Base-by-base conservation (phyloP, 129 eudicot genomes). In the Flaveria brownii region DNA sequence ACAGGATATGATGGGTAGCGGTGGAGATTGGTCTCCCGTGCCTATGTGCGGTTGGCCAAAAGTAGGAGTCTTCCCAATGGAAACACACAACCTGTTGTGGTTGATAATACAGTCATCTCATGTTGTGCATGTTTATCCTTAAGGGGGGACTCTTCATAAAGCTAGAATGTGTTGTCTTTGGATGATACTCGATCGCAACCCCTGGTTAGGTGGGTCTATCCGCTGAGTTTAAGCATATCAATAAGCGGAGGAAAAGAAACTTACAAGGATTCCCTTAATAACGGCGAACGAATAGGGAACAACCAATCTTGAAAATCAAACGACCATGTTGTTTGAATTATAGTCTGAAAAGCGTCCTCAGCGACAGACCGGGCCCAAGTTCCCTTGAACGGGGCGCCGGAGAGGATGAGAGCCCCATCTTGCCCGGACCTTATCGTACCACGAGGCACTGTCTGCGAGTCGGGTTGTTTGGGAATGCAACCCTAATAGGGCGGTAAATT, bases 151-250 rank as follows among this genome's bases (percentile, higher is more conserved):
- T 33, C 39, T 4, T 33, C 0, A 33, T 33, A 33, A 33, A 33
- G 4, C 5, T 0, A 0, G 6, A 33, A 33, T 9, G 47, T 9
- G 1, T 42, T 9, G 47, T 42, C 47, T 6, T 42, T 14, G 14
- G 0, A 12, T 47, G 4, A 47, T 10, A n/a, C 52, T 47, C 15
- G 52, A 47, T 57, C 64, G 64, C 33, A 15, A 57, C 64, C 64
- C 64, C 64, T 20, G 64, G 30, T 57, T 15, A 57, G 64, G 64
- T 16, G 64, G 64, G 33, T 20, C 64, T 57, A 57, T 33, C 64
- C 33, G 64, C 33, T 57, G 33, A 57, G 64, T 57, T 57, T 57
- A 57, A 57, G 64, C 33, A 57, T 57, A 57, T 22, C 64, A 22
- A 22, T 57, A 57, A 57, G 14, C 64, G 13, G 30, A 57, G 64